These are phyloP conservation scores for Yarrowia porcina DNA, from an alignment of 805 yeast genomes.

Conservation along the genomic window DNA sequence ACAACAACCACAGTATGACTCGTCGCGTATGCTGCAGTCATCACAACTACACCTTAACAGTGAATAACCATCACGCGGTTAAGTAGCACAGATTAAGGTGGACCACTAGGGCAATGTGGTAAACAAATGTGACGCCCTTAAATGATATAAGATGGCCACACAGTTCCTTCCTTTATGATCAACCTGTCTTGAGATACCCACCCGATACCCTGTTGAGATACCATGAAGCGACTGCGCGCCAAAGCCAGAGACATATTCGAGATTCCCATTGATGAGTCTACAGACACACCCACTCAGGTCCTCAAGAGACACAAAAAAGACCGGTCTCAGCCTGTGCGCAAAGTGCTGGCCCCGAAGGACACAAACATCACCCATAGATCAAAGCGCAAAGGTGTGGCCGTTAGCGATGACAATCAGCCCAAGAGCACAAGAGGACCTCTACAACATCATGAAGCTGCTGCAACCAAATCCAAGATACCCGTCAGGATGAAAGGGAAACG, in stretches of 20 bases:
- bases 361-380: background rate
- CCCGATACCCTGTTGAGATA: background rate
- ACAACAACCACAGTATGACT: too few species aligned
- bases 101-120: background rate
- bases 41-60: background rate
- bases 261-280: slow-evolving; percentile 2
- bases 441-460: background rate
- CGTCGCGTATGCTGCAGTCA: background rate
- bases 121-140: background rate
- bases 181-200: background rate
- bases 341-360: background rate
- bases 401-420: background rate
- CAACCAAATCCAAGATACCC: background rate
- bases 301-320: background rate
- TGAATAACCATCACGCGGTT: background rate
- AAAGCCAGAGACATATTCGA: slow-evolving; percentile 4
- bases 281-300: background rate
- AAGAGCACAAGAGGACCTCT: background rate
- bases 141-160: background rate
- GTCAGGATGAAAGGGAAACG: background rate
- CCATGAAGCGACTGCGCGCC: slow-evolving; percentile 2
- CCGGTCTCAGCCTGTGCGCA: background rate
- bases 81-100: background rate
- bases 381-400: background rate
- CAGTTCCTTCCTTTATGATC: background rate